phyloP scores from a whole-genome alignment of 2,329 filamentous ascomycete genomes.

The Rhinocladiella similis region DNA sequence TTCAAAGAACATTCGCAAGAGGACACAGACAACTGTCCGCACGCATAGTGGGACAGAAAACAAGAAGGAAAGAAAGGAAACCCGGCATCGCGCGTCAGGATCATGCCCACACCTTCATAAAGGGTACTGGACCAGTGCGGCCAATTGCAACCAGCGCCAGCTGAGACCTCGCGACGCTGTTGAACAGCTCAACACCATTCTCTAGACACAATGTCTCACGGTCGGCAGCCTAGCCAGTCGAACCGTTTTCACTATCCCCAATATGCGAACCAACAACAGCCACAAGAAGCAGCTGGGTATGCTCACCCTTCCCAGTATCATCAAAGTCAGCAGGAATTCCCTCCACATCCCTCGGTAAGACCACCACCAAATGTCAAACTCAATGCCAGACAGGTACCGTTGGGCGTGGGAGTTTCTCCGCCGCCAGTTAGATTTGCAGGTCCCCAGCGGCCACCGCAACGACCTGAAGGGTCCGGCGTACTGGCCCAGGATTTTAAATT shows the following conservation, averaged over 20 bases:
- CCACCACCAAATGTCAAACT: conserved; percentile 21
- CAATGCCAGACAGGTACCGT: conserved; percentile 20
- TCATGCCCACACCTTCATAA: not conserved
- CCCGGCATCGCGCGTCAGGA: not conserved
- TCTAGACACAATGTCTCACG: conserved; percentile 2
- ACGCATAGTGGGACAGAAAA: no score
- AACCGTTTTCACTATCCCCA: conserved; percentile 24
- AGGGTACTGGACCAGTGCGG: not conserved
- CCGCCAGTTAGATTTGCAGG: conserved; percentile 17
- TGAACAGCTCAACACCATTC: not conserved
- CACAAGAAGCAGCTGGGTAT: conserved; percentile 9
- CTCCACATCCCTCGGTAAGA: conserved; percentile 23
- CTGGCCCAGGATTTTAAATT: conserved; percentile 24
- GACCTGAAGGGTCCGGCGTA: conserved; percentile 7
- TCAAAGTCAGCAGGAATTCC: conserved; percentile 16
- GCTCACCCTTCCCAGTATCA: conserved; percentile 24
- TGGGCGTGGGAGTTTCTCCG: conserved; percentile 23
- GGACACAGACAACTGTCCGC: no score
- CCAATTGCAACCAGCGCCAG: not conserved
- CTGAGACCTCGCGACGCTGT: not conserved
- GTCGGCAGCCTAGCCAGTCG: not conserved
- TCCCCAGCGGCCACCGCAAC: conserved; percentile 7
- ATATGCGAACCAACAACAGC: conserved; percentile 6
- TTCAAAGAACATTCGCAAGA: no score
- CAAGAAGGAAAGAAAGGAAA: not conserved